Percentiles rank a stretch among this genome's conserved stretches.
Conservation (phyloP, 352 stramenopile genomes). For the Lagenidium sp. region DNA sequence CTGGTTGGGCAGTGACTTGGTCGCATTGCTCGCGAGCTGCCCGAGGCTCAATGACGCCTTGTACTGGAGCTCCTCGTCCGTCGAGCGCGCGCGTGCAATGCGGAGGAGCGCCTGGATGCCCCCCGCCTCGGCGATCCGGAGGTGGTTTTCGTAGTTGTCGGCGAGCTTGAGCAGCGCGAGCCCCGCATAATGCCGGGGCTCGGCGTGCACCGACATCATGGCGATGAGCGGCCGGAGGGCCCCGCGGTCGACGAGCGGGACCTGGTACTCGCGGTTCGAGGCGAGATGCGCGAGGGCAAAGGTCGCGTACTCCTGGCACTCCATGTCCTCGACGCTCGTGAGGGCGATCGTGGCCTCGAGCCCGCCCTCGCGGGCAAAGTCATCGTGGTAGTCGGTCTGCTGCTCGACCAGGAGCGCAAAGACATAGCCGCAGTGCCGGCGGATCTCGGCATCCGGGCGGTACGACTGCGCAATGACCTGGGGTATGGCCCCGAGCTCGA, state of each 20-base stretch:
- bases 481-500: constrained; percentile 82
- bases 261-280: constrained; percentile 92
- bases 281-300: constrained; percentile 93
- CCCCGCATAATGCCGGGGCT: constrained; percentile 93
- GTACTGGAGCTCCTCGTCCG: constrained; percentile 94
- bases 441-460: constrained; percentile 88
- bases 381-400: constrained; percentile 89
- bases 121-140: constrained; percentile 92
- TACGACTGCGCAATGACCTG: constrained; percentile 74
- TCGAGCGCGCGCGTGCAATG: constrained; percentile 84
- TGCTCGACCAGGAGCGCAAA: constrained; percentile 88
- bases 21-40: constrained; percentile 89
- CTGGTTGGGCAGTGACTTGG: constrained; percentile 60
- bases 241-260: constrained; percentile 86
- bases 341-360: constrained; percentile 88
- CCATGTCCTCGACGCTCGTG: constrained; percentile 90
- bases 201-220: constrained; percentile 92
- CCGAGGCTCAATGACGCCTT: constrained; percentile 92
- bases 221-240: constrained; percentile 91
- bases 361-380: constrained; percentile 79
- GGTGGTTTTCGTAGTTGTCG: constrained; percentile 97
- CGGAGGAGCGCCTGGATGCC: constrained; percentile 93
- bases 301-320: constrained; percentile 94
- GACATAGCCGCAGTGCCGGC: constrained; percentile 91
- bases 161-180: constrained; percentile 95